Percentiles rank a stretch among this genome's conserved stretches.
Evolutionary conservation across 129 eudicot species (phyloP).

Genomic region (Chrysanthemum lavandulifolium): DNA sequence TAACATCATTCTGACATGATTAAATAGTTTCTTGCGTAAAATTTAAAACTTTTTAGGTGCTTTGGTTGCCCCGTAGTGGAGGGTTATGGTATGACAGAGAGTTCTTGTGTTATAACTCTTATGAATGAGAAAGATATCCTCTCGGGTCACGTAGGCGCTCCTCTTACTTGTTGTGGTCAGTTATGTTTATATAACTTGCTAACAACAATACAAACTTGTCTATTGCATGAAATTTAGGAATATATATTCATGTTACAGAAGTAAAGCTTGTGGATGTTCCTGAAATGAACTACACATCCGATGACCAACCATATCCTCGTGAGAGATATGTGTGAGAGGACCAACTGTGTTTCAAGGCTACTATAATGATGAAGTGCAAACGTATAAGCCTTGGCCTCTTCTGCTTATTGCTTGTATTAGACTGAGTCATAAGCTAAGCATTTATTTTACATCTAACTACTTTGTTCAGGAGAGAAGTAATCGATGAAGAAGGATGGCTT

Average conservation of each 20-base stretch:
- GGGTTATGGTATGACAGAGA: slow-evolving; percentile 92
- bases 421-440: slow-evolving; percentile 4
- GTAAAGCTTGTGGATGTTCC: slow-evolving; percentile 91
- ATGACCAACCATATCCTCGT: slow-evolving; percentile 88
- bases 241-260: slow-evolving; percentile 3
- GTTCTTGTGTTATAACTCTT: slow-evolving; percentile 58
- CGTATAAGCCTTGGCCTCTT: slow-evolving; percentile 43
- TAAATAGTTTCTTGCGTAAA: neutral
- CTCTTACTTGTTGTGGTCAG: slow-evolving; percentile 79
- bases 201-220: too few relatives aligned
- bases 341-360: slow-evolving; percentile 84
- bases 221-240: too few relatives aligned
- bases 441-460: slow-evolving; percentile 16
- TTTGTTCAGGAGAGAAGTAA: slow-evolving; percentile 69
- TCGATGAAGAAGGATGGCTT: slow-evolving; percentile 95
- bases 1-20: neutral
- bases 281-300: slow-evolving; percentile 81
- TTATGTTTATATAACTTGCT: slow-evolving; percentile 6
- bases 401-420: slow-evolving; percentile 10
- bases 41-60: slow-evolving; percentile 48
- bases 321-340: slow-evolving; percentile 87
- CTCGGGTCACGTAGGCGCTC: slow-evolving; percentile 82
- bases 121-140: slow-evolving; percentile 48
- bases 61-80: slow-evolving; percentile 67
- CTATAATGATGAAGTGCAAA: slow-evolving; percentile 82